Evolutionary conservation across 1,284 basidiomycete species (phyloP).

Genomic region (Pascua sp.): DNA sequence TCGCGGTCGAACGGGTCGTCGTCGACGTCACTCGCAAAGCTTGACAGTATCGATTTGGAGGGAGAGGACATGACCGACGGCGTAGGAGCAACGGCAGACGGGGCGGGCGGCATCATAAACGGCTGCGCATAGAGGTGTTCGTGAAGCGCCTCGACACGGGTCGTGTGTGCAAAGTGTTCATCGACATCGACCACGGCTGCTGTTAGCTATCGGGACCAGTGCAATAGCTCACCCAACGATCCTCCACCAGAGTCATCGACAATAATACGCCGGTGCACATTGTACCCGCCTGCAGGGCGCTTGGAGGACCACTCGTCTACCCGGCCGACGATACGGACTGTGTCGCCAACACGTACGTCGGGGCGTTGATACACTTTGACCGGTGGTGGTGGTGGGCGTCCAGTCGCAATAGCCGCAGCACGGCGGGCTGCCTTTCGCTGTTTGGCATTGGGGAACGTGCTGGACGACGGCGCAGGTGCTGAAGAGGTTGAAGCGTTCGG

Average conservation of each 20-base stretch:
- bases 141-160: constrained; percentile 27
- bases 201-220: background rate
- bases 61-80: constrained; percentile 2
- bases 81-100: background rate
- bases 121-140: constrained; percentile 29
- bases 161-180: constrained; percentile 26
- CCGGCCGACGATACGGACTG: constrained; percentile 33
- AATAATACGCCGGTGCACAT: constrained; percentile 34
- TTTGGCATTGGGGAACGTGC: no score
- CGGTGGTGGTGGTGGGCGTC: background rate
- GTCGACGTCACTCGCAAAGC: constrained; percentile 4
- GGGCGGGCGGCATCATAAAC: constrained; percentile 25
- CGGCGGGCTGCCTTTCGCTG: no score
- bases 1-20: constrained; percentile 16
- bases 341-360: constrained; percentile 42
- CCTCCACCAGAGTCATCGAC: constrained; percentile 35
- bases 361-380: constrained; percentile 22
- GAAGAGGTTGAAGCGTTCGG: background rate
- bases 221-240: constrained; percentile 26
- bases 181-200: constrained; percentile 39
- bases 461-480: no score
- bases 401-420: background rate
- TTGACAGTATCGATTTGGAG: constrained; percentile 14
- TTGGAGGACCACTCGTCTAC: constrained; percentile 33
- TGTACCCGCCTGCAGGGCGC: constrained; percentile 2